Evolutionary conservation across 352 stramenopile genomes (phyloP).

Genomic region (Phytophthora cryptogea): DNA sequence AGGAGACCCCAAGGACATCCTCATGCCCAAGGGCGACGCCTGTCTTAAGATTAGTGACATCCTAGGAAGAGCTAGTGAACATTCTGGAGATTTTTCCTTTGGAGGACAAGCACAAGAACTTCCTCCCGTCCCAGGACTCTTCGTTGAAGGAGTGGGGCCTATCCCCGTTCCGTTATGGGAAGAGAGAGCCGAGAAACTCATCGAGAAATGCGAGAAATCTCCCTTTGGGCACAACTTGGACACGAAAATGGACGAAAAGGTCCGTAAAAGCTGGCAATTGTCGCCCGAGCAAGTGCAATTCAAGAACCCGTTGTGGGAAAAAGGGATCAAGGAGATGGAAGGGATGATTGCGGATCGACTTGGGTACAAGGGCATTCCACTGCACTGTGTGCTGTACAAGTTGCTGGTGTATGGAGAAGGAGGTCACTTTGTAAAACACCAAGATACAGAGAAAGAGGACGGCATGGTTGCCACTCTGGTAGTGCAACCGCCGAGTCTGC

Average conservation of each 20-base stretch:
- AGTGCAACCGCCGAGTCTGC: background rate
- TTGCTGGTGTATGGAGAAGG: conserved; percentile 2
- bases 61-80: background rate
- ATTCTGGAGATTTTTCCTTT: conserved; percentile 11
- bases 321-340: conserved; percentile 2
- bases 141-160: conserved; percentile 13
- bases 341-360: conserved; percentile 6
- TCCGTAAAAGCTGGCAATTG: conserved; percentile 21
- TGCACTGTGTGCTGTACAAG: conserved; percentile 7
- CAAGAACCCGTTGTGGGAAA: conserved; percentile 1
- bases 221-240: conserved; percentile 22
- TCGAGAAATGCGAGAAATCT: conserved; percentile 33
- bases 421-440: background rate
- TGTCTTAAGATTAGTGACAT: conserved; percentile 13
- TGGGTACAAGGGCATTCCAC: conserved; percentile 7
- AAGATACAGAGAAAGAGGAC: conserved; percentile 1
- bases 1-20: background rate
- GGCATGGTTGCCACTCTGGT: background rate
- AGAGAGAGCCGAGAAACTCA: conserved; percentile 9
- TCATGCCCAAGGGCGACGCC: background rate
- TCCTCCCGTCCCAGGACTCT: conserved; percentile 5
- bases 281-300: background rate
- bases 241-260: conserved; percentile 17
- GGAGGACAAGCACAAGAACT: conserved; percentile 12
- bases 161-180: conserved; percentile 14